These are phyloP conservation scores for Boletus pseudo-olivaceus DNA, from an alignment of 768 basidiomycete species.

Conservation along the genomic window DNA sequence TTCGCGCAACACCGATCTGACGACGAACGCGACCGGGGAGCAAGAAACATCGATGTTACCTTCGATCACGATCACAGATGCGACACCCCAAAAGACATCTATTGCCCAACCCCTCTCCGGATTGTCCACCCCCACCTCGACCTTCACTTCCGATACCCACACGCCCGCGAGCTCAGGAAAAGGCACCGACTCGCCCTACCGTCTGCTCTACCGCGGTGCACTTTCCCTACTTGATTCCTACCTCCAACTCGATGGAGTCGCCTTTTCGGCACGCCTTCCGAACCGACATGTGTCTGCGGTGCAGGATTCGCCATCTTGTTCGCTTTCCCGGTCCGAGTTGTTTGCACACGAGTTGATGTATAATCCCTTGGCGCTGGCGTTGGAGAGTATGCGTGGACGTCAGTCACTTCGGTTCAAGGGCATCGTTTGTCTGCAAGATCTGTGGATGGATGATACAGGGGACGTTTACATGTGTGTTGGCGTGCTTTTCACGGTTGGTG, in stretches of 20 bases:
- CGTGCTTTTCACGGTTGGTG: neutral
- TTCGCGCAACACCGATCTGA: neutral
- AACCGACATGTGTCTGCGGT: constrained; percentile 23
- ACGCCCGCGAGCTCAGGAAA: constrained; percentile 5
- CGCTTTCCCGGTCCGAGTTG: constrained; percentile 25
- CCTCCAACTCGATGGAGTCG: constrained; percentile 68
- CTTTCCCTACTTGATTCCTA: constrained; percentile 72
- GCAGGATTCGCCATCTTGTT: constrained; percentile 24
- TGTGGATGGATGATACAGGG: constrained; percentile 59
- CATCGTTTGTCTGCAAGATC: constrained; percentile 46
- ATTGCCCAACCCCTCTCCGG: neutral
- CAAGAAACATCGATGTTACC: neutral
- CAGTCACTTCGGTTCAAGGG: constrained; percentile 60
- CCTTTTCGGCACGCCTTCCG: constrained; percentile 55
- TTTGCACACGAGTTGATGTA: constrained; percentile 44
- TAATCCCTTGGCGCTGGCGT: constrained; percentile 65
- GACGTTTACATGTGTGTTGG: constrained; percentile 45
- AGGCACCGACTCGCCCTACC: constrained; percentile 23
- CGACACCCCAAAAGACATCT: constrained; percentile 20
- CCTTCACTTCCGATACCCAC: neutral
- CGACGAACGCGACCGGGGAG: neutral
- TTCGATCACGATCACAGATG: constrained; percentile 14
- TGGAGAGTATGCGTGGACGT: constrained; percentile 79
- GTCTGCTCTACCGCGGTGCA: constrained; percentile 73
- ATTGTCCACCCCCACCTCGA: constrained; percentile 3